Conservation (phyloP, 106 monocot genomes). For the Acorus gramineus region DNA sequence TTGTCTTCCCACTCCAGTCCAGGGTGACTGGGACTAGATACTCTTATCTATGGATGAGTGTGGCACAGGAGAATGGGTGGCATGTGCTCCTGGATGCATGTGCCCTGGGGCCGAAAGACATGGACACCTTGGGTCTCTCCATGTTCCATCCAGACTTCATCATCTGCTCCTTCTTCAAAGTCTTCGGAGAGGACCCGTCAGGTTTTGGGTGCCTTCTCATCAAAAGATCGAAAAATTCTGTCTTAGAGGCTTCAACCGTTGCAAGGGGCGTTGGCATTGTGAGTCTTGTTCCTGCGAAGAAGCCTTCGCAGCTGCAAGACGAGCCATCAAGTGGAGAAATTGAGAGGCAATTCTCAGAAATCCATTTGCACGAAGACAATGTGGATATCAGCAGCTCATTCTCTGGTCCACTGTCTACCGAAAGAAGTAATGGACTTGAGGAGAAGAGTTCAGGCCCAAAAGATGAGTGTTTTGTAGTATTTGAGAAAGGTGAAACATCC, state of each 20-base stretch:
- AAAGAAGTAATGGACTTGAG: conserved; percentile 1
- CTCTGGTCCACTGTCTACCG: conserved; percentile 26
- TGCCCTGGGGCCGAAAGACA: conserved; percentile 61
- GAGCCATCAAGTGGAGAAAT: conserved; percentile 28
- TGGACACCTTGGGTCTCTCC: conserved; percentile 61
- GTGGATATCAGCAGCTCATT: conserved; percentile 19
- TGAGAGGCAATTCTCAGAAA: conserved; percentile 3
- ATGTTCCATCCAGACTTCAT: conserved; percentile 73
- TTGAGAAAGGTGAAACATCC: conserved; percentile 11
- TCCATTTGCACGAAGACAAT: conserved; percentile 18
- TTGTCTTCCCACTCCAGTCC: conserved; percentile 72
- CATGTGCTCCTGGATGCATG: conserved; percentile 57
- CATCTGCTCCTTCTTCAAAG: conserved; percentile 70
- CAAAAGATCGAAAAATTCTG: conserved; percentile 26
- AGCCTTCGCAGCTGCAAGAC: conserved; percentile 1
- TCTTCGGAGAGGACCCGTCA: conserved; percentile 68
- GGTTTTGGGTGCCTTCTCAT: conserved; percentile 63
- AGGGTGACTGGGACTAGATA: conserved; percentile 59
- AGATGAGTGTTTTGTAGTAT: conserved; percentile 4
- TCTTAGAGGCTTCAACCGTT: conserved; percentile 23
- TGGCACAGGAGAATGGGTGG: conserved; percentile 72
- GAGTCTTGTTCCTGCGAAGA: conserved; percentile 31
- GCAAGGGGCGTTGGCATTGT: conserved; percentile 48
- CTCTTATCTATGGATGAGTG: conserved; percentile 72
- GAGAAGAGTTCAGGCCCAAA: background rate